Conservation (phyloP, 352 stramenopile species). For the Pelagophyceae sp. region DNA sequence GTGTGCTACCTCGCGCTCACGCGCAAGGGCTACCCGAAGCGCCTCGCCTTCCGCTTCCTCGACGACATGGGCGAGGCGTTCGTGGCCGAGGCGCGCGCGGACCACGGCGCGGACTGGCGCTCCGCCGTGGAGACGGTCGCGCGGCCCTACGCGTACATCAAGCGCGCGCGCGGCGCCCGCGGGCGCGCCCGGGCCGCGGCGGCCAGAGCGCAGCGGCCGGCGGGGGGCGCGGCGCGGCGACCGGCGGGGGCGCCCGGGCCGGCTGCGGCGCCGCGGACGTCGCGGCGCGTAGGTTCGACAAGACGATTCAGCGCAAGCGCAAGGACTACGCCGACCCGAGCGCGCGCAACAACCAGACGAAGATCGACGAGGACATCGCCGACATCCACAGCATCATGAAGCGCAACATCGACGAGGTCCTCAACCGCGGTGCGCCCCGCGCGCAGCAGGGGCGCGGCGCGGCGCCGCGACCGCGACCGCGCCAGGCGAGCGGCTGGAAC, state of each 20-base stretch:
- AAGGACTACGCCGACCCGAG: conserved; percentile 84
- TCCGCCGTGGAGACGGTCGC: conserved; percentile 63
- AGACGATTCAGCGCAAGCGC: conserved; percentile 84
- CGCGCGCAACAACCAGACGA: conserved; percentile 79
- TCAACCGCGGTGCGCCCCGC: too few relatives aligned
- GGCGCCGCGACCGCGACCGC: too few relatives aligned
- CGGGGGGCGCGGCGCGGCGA: too few relatives aligned
- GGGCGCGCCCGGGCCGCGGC: too few relatives aligned
- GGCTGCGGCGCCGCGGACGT: conserved; percentile 69
- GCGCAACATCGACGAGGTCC: conserved; percentile 56
- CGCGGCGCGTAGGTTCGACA: conserved; percentile 58
- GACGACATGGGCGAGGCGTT: conserved; percentile 60
- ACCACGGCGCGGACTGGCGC: conserved; percentile 58
- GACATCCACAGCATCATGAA: conserved; percentile 93
- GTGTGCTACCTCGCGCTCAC: conserved; percentile 85
- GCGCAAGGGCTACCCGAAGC: conserved; percentile 79
- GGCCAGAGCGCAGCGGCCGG: too few relatives aligned
- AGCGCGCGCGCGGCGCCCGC: too few relatives aligned
- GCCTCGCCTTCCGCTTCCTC: conserved; percentile 79
- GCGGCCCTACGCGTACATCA: conserved; percentile 88
- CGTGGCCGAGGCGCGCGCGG: conserved; percentile 68
- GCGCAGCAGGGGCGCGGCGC: too few relatives aligned
- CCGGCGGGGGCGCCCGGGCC: too few relatives aligned
- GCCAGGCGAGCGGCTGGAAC: conserved; percentile 31
- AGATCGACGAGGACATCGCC: conserved; percentile 81